Conservation (phyloP, 768 basidiomycete genomes). For the Cystobasidium tubakii region DNA sequence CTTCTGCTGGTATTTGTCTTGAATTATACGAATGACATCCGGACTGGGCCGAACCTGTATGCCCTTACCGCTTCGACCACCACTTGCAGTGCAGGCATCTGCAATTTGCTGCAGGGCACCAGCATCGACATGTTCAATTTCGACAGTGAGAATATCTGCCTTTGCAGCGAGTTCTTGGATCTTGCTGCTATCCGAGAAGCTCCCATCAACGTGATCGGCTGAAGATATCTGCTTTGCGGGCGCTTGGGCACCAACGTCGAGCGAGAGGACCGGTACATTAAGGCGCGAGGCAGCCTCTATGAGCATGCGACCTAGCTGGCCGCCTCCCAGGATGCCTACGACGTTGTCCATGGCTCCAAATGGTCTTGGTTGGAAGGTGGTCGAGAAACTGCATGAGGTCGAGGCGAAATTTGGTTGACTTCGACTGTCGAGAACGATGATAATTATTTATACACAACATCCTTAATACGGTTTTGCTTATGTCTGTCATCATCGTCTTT, state of each 20-base stretch:
- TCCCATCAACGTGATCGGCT: conserved; percentile 69
- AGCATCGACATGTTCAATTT: conserved; percentile 93
- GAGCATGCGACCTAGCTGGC: conserved; percentile 96
- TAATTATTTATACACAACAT: too few relatives aligned
- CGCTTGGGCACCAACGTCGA: conserved; percentile 70
- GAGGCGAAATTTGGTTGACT: too few relatives aligned
- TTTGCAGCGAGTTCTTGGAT: conserved; percentile 71
- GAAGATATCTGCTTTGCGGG: conserved; percentile 80
- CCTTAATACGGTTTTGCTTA: too few relatives aligned
- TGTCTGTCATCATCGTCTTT: too few relatives aligned
- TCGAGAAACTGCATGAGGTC: neutral
- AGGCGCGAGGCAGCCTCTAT: conserved; percentile 80
- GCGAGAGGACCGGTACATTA: conserved; percentile 72
- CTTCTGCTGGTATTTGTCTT: conserved; percentile 68
- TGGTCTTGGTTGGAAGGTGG: neutral
- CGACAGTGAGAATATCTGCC: conserved; percentile 83
- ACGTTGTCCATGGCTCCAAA: conserved; percentile 8
- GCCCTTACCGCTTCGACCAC: conserved; percentile 44
- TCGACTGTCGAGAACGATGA: too few relatives aligned
- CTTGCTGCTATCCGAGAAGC: conserved; percentile 71
- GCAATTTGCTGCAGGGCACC: conserved; percentile 63
- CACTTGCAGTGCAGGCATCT: conserved; percentile 37
- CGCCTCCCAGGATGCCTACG: conserved; percentile 62
- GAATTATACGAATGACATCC: conserved; percentile 73
- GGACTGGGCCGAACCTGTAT: conserved; percentile 67